A percentile compares a stretch with the other conserved stretches of the same genome.
Evolutionary conservation across 495 filamentous ascomycete genomes (phyloP).

Genomic region (Hypoxylon subgilvum): DNA sequence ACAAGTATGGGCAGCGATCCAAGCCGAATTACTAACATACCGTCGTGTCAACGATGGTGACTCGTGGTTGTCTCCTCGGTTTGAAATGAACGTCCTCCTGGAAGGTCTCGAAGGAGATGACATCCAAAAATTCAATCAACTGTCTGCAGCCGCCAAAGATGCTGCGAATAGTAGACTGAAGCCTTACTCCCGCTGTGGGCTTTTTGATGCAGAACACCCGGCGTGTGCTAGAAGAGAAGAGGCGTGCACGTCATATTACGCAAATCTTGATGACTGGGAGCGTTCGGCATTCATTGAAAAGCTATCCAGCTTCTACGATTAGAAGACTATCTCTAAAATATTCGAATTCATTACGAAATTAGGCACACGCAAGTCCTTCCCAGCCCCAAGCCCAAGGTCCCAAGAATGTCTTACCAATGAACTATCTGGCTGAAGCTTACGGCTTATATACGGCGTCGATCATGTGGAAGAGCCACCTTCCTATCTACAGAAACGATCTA

Average conservation of each 20-base stretch:
- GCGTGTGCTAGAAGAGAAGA: conserved; percentile 13
- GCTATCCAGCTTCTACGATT: background rate
- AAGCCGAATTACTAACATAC: conserved; percentile 24
- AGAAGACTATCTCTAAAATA: too few relatives aligned
- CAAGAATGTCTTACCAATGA: too few relatives aligned
- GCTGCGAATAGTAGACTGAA: background rate
- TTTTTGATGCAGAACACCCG: background rate
- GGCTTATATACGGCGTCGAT: background rate
- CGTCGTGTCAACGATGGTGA: conserved; percentile 8
- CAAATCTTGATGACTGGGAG: conserved; percentile 23
- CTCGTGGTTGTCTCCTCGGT: conserved; percentile 12
- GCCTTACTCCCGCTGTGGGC: background rate
- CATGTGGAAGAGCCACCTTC: too few relatives aligned
- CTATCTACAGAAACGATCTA: too few relatives aligned
- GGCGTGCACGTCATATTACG: conserved; percentile 15
- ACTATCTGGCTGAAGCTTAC: too few relatives aligned
- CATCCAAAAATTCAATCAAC: background rate
- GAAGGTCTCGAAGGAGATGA: background rate
- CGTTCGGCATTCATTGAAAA: conserved; percentile 16
- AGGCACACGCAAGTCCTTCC: too few relatives aligned
- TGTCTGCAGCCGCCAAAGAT: background rate
- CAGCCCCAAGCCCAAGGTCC: too few relatives aligned
- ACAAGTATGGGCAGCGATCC: conserved; percentile 12
- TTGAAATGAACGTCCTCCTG: conserved; percentile 1
- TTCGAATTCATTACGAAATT: too few relatives aligned